Conservation (phyloP, 2,329 filamentous ascomycete genomes). For the Trichoderma koningiopsis region DNA sequence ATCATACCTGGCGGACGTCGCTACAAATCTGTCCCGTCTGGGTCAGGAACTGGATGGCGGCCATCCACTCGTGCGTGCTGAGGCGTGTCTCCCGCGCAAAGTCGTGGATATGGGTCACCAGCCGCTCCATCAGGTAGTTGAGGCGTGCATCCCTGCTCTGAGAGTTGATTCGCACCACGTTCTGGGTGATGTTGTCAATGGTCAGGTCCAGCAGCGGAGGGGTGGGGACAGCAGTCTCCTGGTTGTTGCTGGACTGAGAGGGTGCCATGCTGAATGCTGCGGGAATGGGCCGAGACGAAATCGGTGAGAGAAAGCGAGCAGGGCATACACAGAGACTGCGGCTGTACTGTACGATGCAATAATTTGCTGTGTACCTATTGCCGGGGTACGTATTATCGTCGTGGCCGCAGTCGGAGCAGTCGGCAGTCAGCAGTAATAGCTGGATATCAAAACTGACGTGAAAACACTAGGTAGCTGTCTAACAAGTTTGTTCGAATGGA, state of each 20-base stretch:
- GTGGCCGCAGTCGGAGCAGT: neutral
- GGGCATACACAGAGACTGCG: neutral
- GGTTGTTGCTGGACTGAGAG: neutral
- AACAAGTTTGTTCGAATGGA: neutral
- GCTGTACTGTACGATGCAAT: neutral
- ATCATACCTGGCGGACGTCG: slow-evolving; percentile 15
- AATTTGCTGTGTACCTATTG: neutral
- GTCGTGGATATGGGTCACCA: slow-evolving; percentile 74
- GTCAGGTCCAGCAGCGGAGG: slow-evolving; percentile 54
- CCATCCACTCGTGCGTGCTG: slow-evolving; percentile 73
- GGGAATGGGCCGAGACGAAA: neutral
- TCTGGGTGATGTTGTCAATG: slow-evolving; percentile 74
- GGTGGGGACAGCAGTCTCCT: neutral
- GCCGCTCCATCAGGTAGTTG: slow-evolving; percentile 68
- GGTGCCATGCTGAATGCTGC: neutral
- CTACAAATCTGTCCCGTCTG: slow-evolving; percentile 66
- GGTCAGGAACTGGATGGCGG: slow-evolving; percentile 68
- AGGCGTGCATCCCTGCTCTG: slow-evolving; percentile 62
- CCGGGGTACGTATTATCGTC: neutral
- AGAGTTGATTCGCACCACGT: slow-evolving; percentile 70
- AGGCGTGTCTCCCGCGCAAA: slow-evolving; percentile 75
- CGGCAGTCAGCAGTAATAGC: neutral
- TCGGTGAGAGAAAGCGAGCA: neutral
- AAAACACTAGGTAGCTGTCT: too few relatives aligned
- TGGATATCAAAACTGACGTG: neutral